Percentiles rank a stretch among this genome's conserved stretches.
These are phyloP conservation scores for Globisporangium cederbergense DNA, from an alignment of 352 stramenopile genomes.

Conservation along the genomic window DNA sequence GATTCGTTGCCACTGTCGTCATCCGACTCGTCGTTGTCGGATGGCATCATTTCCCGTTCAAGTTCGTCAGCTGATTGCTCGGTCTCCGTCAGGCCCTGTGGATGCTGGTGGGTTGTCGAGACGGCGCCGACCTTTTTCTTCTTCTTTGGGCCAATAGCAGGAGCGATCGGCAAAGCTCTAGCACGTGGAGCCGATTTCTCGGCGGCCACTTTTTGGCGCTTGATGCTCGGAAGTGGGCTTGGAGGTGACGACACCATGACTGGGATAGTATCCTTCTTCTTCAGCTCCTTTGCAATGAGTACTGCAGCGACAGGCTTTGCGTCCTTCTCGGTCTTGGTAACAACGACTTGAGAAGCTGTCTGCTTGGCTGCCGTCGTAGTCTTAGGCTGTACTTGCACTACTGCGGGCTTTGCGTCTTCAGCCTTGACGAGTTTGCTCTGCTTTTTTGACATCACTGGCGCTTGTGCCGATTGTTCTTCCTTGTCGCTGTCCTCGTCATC, in stretches of 20 bases:
- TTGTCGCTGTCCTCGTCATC: background rate
- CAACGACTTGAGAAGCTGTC: background rate
- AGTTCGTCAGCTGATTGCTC: background rate
- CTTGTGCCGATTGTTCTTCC: background rate
- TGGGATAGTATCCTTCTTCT: background rate
- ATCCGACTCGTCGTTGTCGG: slow-evolving; percentile 18
- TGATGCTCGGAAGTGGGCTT: background rate
- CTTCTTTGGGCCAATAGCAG: background rate
- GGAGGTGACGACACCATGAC: background rate
- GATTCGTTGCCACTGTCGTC: background rate
- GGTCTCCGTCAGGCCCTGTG: background rate
- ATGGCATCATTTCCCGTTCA: slow-evolving; percentile 14
- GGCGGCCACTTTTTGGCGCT: slow-evolving; percentile 1
- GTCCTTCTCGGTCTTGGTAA: background rate
- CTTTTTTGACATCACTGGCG: background rate
- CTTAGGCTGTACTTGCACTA: background rate
- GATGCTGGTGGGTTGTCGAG: background rate
- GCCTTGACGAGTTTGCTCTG: background rate
- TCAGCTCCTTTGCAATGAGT: background rate
- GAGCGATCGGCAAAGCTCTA: no score
- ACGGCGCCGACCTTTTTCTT: background rate
- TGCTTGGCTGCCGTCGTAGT: background rate
- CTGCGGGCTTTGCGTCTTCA: background rate
- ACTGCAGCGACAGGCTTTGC: background rate
- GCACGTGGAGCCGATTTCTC: background rate